Evolutionary conservation across 495 filamentous ascomycete genomes (phyloP).

Genomic region (Penicillium riverlandense): DNA sequence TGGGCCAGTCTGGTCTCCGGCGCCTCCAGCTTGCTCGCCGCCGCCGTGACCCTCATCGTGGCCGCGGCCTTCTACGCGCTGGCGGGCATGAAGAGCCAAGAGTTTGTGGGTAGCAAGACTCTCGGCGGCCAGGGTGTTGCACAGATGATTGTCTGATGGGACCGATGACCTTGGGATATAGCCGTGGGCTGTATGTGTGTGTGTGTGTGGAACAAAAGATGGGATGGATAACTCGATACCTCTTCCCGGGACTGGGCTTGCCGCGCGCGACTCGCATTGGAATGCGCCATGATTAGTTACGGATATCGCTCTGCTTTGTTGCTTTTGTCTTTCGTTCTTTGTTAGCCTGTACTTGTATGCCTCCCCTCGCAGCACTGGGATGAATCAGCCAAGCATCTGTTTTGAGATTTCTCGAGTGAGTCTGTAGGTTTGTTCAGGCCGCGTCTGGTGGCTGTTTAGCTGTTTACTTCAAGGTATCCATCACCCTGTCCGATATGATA

Average conservation of each 20-base stretch:
- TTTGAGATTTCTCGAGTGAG: slow-evolving; percentile 5
- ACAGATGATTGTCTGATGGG: slow-evolving; percentile 87
- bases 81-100: slow-evolving; percentile 84
- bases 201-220: slow-evolving; percentile 9
- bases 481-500: too few species aligned
- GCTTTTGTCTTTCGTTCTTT: slow-evolving; percentile 8
- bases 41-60: slow-evolving; percentile 71
- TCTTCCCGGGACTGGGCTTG: neutral
- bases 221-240: slow-evolving; percentile 14
- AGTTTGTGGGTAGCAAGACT: slow-evolving; percentile 94
- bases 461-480: neutral
- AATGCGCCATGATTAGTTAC: slow-evolving; percentile 16
- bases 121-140: slow-evolving; percentile 89
- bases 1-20: slow-evolving; percentile 62
- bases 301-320: too few species aligned
- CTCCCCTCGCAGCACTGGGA: slow-evolving; percentile 2
- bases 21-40: slow-evolving; percentile 71
- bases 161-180: neutral
- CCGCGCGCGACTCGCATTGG: slow-evolving; percentile 14
- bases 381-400: slow-evolving; percentile 3
- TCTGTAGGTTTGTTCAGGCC: neutral
- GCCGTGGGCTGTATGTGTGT: neutral
- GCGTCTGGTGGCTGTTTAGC: too few species aligned
- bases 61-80: slow-evolving; percentile 76
- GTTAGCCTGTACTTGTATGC: slow-evolving; percentile 21